Percentiles rank a stretch among this genome's conserved stretches.
Evolutionary conservation across 129 eudicot species (phyloP).

Genomic region (Flaveria ramosissima): DNA sequence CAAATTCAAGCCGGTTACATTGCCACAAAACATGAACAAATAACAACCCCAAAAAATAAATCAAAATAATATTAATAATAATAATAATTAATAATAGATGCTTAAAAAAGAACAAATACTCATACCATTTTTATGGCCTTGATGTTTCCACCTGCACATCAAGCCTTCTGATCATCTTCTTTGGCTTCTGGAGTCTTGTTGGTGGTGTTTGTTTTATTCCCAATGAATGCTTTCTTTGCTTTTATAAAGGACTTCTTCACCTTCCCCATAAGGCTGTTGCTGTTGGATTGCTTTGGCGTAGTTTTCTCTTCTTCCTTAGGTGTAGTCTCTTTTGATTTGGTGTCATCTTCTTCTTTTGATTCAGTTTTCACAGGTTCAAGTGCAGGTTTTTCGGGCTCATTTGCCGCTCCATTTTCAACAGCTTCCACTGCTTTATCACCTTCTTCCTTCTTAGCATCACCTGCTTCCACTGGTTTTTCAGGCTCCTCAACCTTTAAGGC

Average conservation of each 20-base stretch:
- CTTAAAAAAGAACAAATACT: conserved; percentile 16
- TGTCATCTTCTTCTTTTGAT: conserved; percentile 33
- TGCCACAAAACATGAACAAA: conserved; percentile 32
- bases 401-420: conserved; percentile 1
- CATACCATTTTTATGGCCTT: conserved; percentile 6
- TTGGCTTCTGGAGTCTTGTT: conserved; percentile 27
- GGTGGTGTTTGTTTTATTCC: conserved; percentile 40
- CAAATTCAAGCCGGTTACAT: conserved; percentile 34
- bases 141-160: not conserved
- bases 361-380: conserved; percentile 26
- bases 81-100: not conserved
- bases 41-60: conserved; percentile 15
- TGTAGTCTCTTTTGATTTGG: conserved; percentile 32
- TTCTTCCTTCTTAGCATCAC: conserved; percentile 27
- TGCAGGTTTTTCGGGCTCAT: conserved; percentile 24
- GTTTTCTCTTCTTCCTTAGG: conserved; percentile 63
- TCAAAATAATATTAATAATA: not conserved
- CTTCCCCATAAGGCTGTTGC: conserved; percentile 59
- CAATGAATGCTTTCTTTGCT: conserved; percentile 88
- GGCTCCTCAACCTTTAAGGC: conserved; percentile 32
- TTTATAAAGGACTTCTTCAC: conserved; percentile 88
- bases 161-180: conserved; percentile 31
- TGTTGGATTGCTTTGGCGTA: conserved; percentile 56
- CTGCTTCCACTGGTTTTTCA: conserved; percentile 1
- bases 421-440: conserved; percentile 17